Evolutionary conservation across 2,329 filamentous ascomycete genomes (phyloP), one percentile per base, ranked within the genome.

Genomic region (Botryotinia calthae): DNA sequence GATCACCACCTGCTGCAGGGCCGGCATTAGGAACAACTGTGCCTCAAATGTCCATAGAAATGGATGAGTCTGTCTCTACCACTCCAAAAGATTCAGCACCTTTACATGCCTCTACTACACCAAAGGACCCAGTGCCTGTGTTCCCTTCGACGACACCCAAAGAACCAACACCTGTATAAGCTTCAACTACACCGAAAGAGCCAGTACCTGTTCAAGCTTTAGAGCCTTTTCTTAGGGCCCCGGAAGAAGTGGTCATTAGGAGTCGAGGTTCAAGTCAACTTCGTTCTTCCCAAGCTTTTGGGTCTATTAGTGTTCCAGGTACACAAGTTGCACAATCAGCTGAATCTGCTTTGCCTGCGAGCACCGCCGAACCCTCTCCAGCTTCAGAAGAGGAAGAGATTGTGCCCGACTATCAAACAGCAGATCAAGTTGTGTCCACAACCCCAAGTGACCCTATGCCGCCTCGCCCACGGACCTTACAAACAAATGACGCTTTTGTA

Each of bases 61-160:
- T 71, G 18, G 61, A 66, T 31, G 66, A 54, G 18, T 2, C 22
- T 46, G 42, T 72, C 28, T 72, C 70, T 48, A 68, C 70, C 16
- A 72, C 74, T 28, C 74, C 76, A 37, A 75, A 73, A 31, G 75
- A 73, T 10, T 73, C 75, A 51, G 44, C 67, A 1, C 74, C 73
- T 56, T 67, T 62, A 46, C 69, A 66, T 7, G n/a, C 63, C 22
- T 46, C 70, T 59, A 72, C 51, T 10, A 72, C 74, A 14, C 74
- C 76, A 37, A 75, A 73, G 18, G 74, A 73, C 4, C 73, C 75
- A 42, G 31, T 61, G 9, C 74, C 75, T 56, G 62, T 54, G 56
- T 72, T 70, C 20, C 40, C 51, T 40, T 37, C 65, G 31, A 68
- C 48, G 4, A 68, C 65, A 42, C 65, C 65, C 12, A 56, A 68